phyloP scores from a whole-genome alignment of 2,329 filamentous ascomycete species.

The Talaromyces sp. region DNA sequence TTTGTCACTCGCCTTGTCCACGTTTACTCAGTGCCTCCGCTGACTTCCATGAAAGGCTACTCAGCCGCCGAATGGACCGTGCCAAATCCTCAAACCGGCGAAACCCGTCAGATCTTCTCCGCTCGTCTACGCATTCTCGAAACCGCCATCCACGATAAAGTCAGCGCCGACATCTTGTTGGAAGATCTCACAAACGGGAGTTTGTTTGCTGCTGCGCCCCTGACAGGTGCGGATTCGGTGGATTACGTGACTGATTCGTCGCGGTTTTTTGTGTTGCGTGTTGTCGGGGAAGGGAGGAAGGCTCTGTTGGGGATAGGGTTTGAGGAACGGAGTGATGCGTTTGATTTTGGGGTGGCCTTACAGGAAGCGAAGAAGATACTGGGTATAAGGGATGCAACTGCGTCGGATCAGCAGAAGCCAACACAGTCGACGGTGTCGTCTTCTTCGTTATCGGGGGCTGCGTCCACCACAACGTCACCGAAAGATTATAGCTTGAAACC shows the following conservation, averaged over 20 bases:
- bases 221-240: conserved; percentile 60
- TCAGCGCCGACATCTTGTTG: conserved; percentile 71
- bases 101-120: conserved; percentile 74
- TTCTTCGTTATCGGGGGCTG: neutral
- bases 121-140: conserved; percentile 74
- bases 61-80: conserved; percentile 71
- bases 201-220: conserved; percentile 79
- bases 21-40: conserved; percentile 81
- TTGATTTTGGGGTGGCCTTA: conserved; percentile 76
- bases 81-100: conserved; percentile 45
- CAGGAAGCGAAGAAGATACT: conserved; percentile 71
- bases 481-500: conserved; percentile 82
- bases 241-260: conserved; percentile 74
- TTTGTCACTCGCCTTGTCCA: conserved; percentile 71
- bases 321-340: conserved; percentile 78
- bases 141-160: conserved; percentile 58
- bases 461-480: conserved; percentile 12
- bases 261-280: conserved; percentile 78
- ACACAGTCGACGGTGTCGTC: neutral
- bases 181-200: conserved; percentile 69
- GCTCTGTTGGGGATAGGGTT: conserved; percentile 80
- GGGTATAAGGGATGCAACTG: conserved; percentile 49
- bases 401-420: neutral
- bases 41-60: conserved; percentile 73
- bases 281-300: conserved; percentile 71